Conservation (phyloP, 2,329 filamentous ascomycete genomes). For the Cytospora schulzeri region DNA sequence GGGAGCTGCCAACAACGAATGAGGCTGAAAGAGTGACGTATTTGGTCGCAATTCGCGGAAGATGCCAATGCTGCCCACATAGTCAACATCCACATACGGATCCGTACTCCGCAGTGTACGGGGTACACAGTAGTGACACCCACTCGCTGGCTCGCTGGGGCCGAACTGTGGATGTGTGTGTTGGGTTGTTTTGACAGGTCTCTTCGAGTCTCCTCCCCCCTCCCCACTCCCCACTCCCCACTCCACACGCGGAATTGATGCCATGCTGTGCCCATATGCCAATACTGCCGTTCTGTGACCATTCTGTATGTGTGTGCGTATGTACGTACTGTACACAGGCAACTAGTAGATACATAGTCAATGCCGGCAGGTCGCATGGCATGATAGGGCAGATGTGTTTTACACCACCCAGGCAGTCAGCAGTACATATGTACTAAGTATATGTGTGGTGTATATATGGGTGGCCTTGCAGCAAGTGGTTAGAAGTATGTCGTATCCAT, state of each 20-base stretch:
- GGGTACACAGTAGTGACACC: not conserved
- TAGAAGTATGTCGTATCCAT: not conserved
- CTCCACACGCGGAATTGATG: not conserved
- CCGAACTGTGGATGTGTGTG: not conserved
- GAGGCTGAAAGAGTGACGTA: slow-evolving; percentile 23
- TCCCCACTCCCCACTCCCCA: not conserved
- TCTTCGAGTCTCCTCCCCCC: not conserved
- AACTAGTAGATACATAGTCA: not conserved
- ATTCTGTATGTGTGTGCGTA: not conserved
- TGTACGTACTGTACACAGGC: slow-evolving; percentile 3
- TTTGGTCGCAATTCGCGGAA: slow-evolving; percentile 19
- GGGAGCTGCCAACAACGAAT: slow-evolving; percentile 1
- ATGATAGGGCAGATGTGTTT: slow-evolving; percentile 11
- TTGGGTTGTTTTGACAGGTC: not conserved
- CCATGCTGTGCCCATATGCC: not conserved
- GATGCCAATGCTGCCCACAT: slow-evolving; percentile 11
- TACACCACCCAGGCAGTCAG: not conserved
- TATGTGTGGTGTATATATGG: too few relatives aligned
- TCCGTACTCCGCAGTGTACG: not conserved
- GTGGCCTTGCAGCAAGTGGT: not conserved
- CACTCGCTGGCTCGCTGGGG: not conserved
- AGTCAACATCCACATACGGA: slow-evolving; percentile 2
- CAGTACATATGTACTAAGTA: not conserved
- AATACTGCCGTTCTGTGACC: not conserved
- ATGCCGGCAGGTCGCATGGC: slow-evolving; percentile 7